These are phyloP conservation scores for Aplosporella prunicola DNA, from an alignment of 2,329 filamentous ascomycete species.

Conservation along the genomic window DNA sequence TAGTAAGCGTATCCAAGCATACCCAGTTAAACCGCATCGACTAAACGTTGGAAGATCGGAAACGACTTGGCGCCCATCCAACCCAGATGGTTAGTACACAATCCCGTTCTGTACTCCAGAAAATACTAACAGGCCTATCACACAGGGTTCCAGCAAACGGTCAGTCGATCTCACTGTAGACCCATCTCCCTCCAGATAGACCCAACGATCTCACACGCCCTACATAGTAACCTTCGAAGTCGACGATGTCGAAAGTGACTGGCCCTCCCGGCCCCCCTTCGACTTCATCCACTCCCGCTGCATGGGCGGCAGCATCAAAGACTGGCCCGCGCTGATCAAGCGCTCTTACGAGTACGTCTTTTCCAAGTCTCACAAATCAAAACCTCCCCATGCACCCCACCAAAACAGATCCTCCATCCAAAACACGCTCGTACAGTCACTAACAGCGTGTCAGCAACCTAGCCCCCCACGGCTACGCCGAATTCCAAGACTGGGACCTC, in stretches of 20 bases:
- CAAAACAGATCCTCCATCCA: neutral
- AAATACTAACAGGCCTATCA: neutral
- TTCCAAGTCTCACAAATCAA: too few species aligned
- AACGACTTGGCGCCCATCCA: slow-evolving; percentile 43
- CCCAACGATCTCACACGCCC: slow-evolving; percentile 13
- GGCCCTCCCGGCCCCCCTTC: slow-evolving; percentile 17
- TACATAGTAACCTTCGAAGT: slow-evolving; percentile 31
- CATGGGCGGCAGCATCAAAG: slow-evolving; percentile 21
- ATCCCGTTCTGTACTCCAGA: rapidly evolving
- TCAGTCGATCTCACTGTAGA: too few species aligned
- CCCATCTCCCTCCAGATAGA: neutral
- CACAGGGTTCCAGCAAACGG: slow-evolving; percentile 48
- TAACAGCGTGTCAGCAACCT: too few species aligned
- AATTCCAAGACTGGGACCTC: slow-evolving; percentile 16
- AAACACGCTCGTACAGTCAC: too few species aligned
- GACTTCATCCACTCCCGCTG: slow-evolving; percentile 25
- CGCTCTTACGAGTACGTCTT: slow-evolving; percentile 2
- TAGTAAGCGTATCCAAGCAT: slow-evolving; percentile 11
- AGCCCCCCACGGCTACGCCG: slow-evolving; percentile 13
- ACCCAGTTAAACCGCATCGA: neutral
- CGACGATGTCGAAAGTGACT: slow-evolving; percentile 30
- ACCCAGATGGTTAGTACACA: slow-evolving; percentile 28
- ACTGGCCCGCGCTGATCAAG: slow-evolving; percentile 21
- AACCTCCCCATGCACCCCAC: too few species aligned
- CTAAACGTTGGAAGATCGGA: slow-evolving; percentile 15